A percentile compares a stretch with the other conserved stretches of the same genome.
Conservation (phyloP, 2,329 filamentous ascomycete genomes). For the Cladosporium sp. region DNA sequence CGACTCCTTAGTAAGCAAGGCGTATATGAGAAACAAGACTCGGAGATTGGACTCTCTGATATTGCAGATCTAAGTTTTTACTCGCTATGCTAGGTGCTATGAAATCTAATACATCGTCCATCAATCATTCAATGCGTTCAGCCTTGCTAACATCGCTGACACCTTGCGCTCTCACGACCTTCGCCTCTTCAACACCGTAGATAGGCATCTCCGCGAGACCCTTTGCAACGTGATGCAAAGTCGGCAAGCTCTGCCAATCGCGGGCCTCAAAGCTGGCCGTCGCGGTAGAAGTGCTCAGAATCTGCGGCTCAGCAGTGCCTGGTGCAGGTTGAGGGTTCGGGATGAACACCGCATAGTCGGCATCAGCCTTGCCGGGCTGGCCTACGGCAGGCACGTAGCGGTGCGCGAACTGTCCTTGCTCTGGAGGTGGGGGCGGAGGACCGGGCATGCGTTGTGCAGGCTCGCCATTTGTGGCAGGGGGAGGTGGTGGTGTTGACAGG, state of each 20-base stretch:
- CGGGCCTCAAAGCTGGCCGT: conserved; percentile 46
- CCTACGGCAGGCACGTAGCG: conserved; percentile 56
- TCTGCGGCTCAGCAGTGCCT: conserved; percentile 20
- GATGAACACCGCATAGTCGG: conserved; percentile 49
- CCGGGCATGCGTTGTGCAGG: conserved; percentile 10
- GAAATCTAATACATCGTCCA: neutral
- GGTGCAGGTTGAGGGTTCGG: conserved; percentile 30
- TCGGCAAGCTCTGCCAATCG: conserved; percentile 55
- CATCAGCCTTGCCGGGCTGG: conserved; percentile 48
- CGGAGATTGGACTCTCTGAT: too few species aligned
- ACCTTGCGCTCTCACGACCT: conserved; percentile 52
- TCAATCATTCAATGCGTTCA: neutral
- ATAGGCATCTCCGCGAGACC: conserved; percentile 54
- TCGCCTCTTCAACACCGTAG: conserved; percentile 53
- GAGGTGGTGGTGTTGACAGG: conserved; percentile 15
- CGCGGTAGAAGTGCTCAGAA: conserved; percentile 39
- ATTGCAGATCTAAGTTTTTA: neutral
- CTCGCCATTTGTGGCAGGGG: neutral
- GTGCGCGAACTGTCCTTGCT: conserved; percentile 52
- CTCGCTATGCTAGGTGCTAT: neutral
- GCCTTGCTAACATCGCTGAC: conserved; percentile 45
- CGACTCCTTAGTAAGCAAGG: too few species aligned
- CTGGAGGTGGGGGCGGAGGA: conserved; percentile 23
- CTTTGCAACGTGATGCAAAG: conserved; percentile 55
- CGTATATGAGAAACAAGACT: too few species aligned